These are phyloP conservation scores for Euphorbia lathyris DNA, from an alignment of 345 rosid species.

Conservation along the genomic window DNA sequence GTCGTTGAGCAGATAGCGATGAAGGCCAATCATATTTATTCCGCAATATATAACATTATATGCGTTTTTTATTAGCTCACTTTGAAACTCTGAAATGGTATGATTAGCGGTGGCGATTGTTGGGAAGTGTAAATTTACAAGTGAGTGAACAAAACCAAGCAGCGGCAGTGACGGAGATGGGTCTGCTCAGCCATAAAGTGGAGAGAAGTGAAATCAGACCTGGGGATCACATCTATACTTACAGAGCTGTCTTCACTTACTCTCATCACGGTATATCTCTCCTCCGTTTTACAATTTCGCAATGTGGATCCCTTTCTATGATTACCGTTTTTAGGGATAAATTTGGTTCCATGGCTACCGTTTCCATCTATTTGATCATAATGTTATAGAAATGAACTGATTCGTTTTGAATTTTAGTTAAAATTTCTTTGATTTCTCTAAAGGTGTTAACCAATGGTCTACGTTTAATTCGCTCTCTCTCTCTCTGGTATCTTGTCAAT, in stretches of 20 bases:
- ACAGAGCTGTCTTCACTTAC: conserved; percentile 89
- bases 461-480: background rate
- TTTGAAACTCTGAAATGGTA: background rate
- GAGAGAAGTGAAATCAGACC: conserved; percentile 72
- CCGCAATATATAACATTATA: conserved; percentile 16
- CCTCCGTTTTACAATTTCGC: conserved; percentile 8
- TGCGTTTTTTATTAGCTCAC: too few species aligned
- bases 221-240: conserved; percentile 96
- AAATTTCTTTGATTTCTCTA: background rate
- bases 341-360: background rate
- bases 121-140: conserved; percentile 9
- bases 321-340: conserved; percentile 11
- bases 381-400: conserved; percentile 1
- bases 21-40: conserved; percentile 15
- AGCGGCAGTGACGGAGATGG: conserved; percentile 48
- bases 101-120: conserved; percentile 5
- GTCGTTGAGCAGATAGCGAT: conserved; percentile 20
- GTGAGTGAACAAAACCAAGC: background rate
- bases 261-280: conserved; percentile 78
- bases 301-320: conserved; percentile 19
- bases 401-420: background rate
- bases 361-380: background rate
- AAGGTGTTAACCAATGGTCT: background rate
- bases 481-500: background rate
- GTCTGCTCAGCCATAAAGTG: conserved; percentile 71